Evolutionary conservation across 768 basidiomycete species (phyloP), one percentile per base, ranked within the genome.

Genomic region (Suillus americanus): DNA sequence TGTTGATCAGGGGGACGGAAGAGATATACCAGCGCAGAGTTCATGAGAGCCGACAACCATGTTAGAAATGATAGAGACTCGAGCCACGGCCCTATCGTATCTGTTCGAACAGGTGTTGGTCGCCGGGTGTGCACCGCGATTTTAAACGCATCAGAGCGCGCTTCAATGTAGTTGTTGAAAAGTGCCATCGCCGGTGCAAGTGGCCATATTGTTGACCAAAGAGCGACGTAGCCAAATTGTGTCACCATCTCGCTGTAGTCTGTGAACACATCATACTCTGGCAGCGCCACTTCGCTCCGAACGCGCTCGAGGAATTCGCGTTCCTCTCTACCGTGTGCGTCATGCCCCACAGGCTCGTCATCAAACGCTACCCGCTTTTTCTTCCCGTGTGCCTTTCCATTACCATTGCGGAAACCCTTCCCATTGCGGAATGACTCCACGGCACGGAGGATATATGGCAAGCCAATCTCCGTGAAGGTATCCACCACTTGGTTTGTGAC

Each of bases 161-260:
- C 79, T 79, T 99, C 97, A 65, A 99, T 78, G 75, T 92, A 85
- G 75, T 99, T 98, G 81, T 99, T 99, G 56, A 97, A 70, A 25
- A 97, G 82, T 0, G 94, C 90, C 85, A 95, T 93, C 10, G 89
- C 85, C 81, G 94, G 89, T 3, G 94, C 91, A 20, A 99, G 80
- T 3, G 96, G 94, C 95, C 95, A 99, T 64, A 96, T 93, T 37
- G 93, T 89, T 54, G 89, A 92, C 94, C 95, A 99, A 25, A 98
- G 80, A 9, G 87, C 88, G 37, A 98, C 88, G 73, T 97, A 95
- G 0, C 97, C 96, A 74, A 97, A 97, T 71, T 96, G 94, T 10
- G 91, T 90, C 18, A 92, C 92, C 96, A 99, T 98, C 79, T 99
- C 97, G 71, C 87, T 88, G 76, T 97, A 99, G 78, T 98, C 97